phyloP scores from a whole-genome alignment of 148 eudicot genomes.

The Cornus controversa region DNA sequence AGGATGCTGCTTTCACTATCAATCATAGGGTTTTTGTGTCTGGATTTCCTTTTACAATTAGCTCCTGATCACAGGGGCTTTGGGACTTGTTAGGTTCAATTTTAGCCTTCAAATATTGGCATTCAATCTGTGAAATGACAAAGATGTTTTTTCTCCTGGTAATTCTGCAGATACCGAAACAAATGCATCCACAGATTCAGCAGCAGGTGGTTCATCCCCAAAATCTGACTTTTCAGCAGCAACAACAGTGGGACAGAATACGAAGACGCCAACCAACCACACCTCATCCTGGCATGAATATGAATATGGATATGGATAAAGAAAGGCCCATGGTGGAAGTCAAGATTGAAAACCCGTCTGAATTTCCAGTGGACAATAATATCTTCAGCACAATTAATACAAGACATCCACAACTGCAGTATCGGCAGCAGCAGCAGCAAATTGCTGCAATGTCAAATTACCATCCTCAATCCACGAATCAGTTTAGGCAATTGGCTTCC shows the following conservation, averaged over 20 bases:
- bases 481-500: conserved; percentile 66
- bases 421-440: conserved; percentile 78
- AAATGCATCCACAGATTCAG: conserved; percentile 68
- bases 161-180: conserved; percentile 57
- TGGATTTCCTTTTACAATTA: neutral
- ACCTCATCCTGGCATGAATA: conserved; percentile 52
- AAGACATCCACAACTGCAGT: conserved; percentile 58
- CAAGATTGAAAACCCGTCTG: conserved; percentile 79
- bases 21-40: neutral
- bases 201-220: conserved; percentile 55
- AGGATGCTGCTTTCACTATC: neutral
- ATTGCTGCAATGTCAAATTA: conserved; percentile 57
- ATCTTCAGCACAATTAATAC: conserved; percentile 45
- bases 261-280: conserved; percentile 55
- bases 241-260: conserved; percentile 54
- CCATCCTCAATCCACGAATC: conserved; percentile 49
- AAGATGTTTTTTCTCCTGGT: neutral
- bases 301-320: conserved; percentile 18
- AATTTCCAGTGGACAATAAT: conserved; percentile 63
- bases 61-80: neutral
- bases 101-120: neutral
- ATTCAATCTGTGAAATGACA: neutral
- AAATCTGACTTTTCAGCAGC: conserved; percentile 45
- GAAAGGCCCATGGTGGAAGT: conserved; percentile 79
- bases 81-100: neutral